Base-by-base conservation (phyloP, 768 basidiomycete genomes). In the Lactarius hatsudake region DNA sequence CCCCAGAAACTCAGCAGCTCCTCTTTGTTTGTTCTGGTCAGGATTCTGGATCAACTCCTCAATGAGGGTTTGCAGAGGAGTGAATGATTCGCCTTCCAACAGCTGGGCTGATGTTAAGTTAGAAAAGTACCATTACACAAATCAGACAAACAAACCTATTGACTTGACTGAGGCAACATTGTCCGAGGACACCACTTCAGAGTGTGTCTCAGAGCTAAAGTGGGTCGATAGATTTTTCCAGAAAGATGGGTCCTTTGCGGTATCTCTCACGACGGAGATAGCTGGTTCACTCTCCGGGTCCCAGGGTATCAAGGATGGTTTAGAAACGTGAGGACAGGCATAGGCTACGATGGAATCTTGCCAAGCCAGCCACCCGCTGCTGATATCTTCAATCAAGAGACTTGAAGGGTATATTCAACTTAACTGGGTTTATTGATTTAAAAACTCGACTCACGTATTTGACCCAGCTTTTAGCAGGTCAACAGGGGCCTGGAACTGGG, bases 21-120 rank as follows among this genome's bases (percentile, higher is more conserved):
- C 93, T 36, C 94, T 82, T 74, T 93, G 93, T 78, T 94, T 93
- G 77, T 96, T 90, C 67, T 92, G 88, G 69, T 91, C 87, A 68
- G 88, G 85, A 72, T 91, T 84, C 10, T 76, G 75, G 23, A 94
- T 78, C n/a, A 91, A 77, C 38, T 81, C 81, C 63, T 89, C 87
- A 43, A 93, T 73, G 1, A 84, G 82, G 0, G 87, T 87, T 66
- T 79, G 82, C 66, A 93, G 78, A 0, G 80, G 80, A 62, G 85
- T 81, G 62, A 92, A 84, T 1, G 90, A 87, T 63, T 84, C 85
- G 69, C 89, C 86, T 72, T 89, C 89, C n/a, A 91, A 81, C 20
- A 94, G 73, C 80, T 95, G 93, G 74, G 90, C 88, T 90, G 67
- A 78, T 10, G 48, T 67, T 65, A 75, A 60, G 17, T 55, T 26